phyloP scores from a whole-genome alignment of 306 rosid species.

The Phaseolus lunatus region DNA sequence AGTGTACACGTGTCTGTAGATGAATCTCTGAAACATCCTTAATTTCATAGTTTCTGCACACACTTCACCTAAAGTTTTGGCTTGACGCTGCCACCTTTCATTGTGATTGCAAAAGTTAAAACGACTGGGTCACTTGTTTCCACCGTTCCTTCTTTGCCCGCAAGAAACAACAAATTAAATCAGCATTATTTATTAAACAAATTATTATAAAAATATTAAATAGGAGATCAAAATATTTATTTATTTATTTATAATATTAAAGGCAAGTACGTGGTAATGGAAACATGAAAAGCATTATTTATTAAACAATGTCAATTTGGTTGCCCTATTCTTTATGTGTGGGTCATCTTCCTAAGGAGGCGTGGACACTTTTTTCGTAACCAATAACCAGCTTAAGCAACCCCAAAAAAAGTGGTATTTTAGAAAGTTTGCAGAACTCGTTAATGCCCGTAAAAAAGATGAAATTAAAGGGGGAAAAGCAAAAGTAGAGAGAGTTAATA shows the following conservation, averaged over 20 bases:
- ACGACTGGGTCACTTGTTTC: constrained; percentile 30
- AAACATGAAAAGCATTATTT: constrained; percentile 32
- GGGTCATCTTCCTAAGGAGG: constrained; percentile 10
- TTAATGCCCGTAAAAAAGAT: neutral
- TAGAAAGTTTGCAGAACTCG: constrained; percentile 38
- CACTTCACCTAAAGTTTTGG: constrained; percentile 66
- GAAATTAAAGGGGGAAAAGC: constrained; percentile 8
- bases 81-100: constrained; percentile 54
- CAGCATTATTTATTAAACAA: no score
- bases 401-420: constrained; percentile 23
- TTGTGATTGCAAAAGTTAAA: constrained; percentile 47
- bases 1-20: constrained; percentile 51
- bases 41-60: constrained; percentile 48
- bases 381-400: constrained; percentile 37
- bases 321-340: constrained; percentile 1
- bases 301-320: constrained; percentile 19
- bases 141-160: constrained; percentile 44
- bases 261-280: neutral
- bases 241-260: no score
- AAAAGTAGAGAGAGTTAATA: constrained; percentile 45
- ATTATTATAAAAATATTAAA: neutral
- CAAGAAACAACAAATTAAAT: constrained; percentile 46
- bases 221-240: no score
- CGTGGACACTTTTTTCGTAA: constrained; percentile 32
- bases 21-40: constrained; percentile 32